Evolutionary conservation across 108 stramenopile genomes (phyloP).

Genomic region (Mediolabrus comicus): DNA sequence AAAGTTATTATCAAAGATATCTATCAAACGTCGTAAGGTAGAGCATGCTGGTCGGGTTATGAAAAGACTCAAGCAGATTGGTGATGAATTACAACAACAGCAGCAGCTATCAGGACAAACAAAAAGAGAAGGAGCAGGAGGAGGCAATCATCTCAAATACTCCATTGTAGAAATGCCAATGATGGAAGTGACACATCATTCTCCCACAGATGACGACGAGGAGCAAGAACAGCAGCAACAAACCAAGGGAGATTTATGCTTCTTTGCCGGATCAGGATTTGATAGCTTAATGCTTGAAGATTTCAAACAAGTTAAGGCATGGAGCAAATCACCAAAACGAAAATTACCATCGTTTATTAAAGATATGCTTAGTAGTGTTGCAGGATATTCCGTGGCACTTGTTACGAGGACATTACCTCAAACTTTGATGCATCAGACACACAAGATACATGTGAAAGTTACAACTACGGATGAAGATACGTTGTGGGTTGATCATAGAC

Average conservation of each 20-base stretch:
- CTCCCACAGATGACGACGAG: too few relatives aligned
- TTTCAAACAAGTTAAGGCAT: slow-evolving; percentile 61
- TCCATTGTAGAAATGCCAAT: slow-evolving; percentile 63
- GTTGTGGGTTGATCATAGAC: slow-evolving; percentile 73
- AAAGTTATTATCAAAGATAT: slow-evolving; percentile 4
- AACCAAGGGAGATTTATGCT: slow-evolving; percentile 55
- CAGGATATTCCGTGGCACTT: slow-evolving; percentile 68
- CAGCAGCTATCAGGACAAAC: background rate
- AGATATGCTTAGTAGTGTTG: slow-evolving; percentile 45
- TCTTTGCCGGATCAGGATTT: slow-evolving; percentile 77
- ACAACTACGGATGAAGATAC: slow-evolving; percentile 47
- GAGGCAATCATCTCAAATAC: slow-evolving; percentile 4
- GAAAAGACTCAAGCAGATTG: slow-evolving; percentile 28
- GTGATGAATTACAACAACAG: slow-evolving; percentile 17
- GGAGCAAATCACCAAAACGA: slow-evolving; percentile 26
- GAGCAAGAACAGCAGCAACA: slow-evolving; percentile 3
- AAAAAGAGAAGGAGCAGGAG: background rate
- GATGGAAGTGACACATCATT: slow-evolving; percentile 50
- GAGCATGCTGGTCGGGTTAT: slow-evolving; percentile 12
- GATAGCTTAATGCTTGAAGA: slow-evolving; percentile 72
- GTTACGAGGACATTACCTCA: slow-evolving; percentile 62
- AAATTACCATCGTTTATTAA: slow-evolving; percentile 26
- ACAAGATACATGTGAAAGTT: slow-evolving; percentile 48
- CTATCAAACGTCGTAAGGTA: slow-evolving; percentile 7
- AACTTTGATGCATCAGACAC: slow-evolving; percentile 39